Percentiles rank a stretch among this genome's conserved stretches.
These are phyloP conservation scores for Corinectria fuckeliana DNA, from an alignment of 2,329 filamentous ascomycete genomes.

Conservation along the genomic window DNA sequence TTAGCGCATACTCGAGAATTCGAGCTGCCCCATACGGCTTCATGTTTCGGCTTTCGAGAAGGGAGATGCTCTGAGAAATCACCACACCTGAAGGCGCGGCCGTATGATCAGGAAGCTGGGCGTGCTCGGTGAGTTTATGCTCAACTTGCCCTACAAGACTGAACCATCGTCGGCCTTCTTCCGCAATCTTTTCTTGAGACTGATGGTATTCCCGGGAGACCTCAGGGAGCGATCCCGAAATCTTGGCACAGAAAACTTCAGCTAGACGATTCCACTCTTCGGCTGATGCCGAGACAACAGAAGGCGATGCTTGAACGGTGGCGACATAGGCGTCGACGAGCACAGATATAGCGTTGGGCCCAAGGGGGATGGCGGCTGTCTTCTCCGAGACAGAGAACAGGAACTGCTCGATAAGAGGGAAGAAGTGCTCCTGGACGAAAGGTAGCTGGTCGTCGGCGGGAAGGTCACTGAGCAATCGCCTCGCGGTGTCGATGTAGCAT, in stretches of 20 bases:
- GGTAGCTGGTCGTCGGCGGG: constrained; percentile 52
- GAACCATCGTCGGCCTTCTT: constrained; percentile 73
- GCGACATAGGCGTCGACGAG: constrained; percentile 57
- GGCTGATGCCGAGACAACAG: constrained; percentile 56
- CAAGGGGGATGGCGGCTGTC: constrained; percentile 41
- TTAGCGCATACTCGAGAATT: constrained; percentile 49
- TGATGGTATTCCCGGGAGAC: constrained; percentile 77
- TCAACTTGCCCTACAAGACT: constrained; percentile 59
- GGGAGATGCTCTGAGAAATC: constrained; percentile 46
- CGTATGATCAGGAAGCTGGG: constrained; percentile 39
- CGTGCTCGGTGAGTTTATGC: constrained; percentile 35
- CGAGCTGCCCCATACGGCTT: constrained; percentile 63
- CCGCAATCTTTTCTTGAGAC: constrained; percentile 73
- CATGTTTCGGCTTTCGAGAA: constrained; percentile 59
- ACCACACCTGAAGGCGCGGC: constrained; percentile 39
- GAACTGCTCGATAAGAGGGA: constrained; percentile 62
- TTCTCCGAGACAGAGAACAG: constrained; percentile 54
- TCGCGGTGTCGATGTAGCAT: constrained; percentile 71
- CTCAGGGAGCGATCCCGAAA: constrained; percentile 80
- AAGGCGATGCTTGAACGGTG: constrained; percentile 48
- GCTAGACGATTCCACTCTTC: constrained; percentile 70
- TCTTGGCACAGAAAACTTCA: constrained; percentile 65
- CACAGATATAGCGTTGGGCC: constrained; percentile 45
- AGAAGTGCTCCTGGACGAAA: constrained; percentile 58
- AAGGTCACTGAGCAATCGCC: constrained; percentile 57